Evolutionary conservation across 1,139 yeast species (phyloP), one percentile per base, ranked within the genome.

Genomic region (Candida buenavistaensis): DNA sequence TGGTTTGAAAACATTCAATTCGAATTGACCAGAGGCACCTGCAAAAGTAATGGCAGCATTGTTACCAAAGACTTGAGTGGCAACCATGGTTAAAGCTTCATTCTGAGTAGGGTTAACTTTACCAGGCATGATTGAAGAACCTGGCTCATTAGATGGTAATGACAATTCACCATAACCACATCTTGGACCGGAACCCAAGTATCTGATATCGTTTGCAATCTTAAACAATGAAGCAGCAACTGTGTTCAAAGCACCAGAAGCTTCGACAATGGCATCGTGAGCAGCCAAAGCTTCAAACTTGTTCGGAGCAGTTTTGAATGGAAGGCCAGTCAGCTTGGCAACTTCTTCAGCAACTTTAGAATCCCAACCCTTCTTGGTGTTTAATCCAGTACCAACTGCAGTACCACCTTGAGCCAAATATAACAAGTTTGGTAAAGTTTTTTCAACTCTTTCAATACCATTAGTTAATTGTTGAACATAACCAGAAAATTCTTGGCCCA

Each of bases 121-220:
- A 59, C 98, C 98, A 37, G 98, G 98, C 98, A 94, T 92, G 64
- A 92, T 92, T 20, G 97, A 88, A 42, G 97, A 88, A 58, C 98
- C 98, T 40, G 98, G 98, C 69, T 92, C 98, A 64, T 94, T 94
- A 72, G 90, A 98, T 46, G 98, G 98, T 51, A 92, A 75, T 20
- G 89, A 62, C 53, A 92, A 80, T 69, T 92, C 98, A 39, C 97
- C 97, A 68, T 92, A 92, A 41, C 98, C 98, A 70, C 98, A 92
- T 71, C 98, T 83, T 58, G 98, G 98, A 52, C 98, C 98, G 27
- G 97, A 88, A 44, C 98, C 98, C 54, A 92, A 80, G 78, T 92
- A 92, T 70, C 98, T 79, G 62, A 92, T 92, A 64, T 92, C 98
- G 63, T 94, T 88, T 52, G 97, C 97, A 50, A 92, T 92, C 76